Conservation (phyloP, 805 yeast genomes). For the Candida germanica region DNA sequence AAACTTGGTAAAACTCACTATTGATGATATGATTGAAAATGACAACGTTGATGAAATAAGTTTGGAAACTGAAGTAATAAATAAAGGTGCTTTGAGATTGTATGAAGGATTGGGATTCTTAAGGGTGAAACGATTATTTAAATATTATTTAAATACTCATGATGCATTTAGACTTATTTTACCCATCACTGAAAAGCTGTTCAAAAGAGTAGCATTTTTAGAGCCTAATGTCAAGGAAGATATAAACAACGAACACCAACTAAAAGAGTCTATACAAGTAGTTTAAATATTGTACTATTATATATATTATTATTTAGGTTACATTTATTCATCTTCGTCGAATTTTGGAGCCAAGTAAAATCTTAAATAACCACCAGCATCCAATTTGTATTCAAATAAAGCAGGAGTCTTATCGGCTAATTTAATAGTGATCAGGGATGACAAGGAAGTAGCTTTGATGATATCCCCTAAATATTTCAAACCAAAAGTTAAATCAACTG, state of each 20-base stretch:
- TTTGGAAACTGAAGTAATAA: conserved; percentile 87
- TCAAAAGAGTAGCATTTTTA: conserved; percentile 42
- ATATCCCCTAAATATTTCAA: conserved; percentile 87
- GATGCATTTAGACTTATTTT: conserved; percentile 88
- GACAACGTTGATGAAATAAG: conserved; percentile 80
- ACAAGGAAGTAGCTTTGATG: conserved; percentile 82
- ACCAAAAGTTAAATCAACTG: conserved; percentile 88
- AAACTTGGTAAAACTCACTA: conserved; percentile 56
- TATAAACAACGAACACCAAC: too few relatives aligned
- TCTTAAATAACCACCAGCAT: conserved; percentile 83
- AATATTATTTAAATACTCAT: conserved; percentile 88
- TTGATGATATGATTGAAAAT: conserved; percentile 61
- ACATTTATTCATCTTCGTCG: conserved; percentile 73
- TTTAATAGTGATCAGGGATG: conserved; percentile 75
- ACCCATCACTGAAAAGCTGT: conserved; percentile 62
- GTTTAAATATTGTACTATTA: too few relatives aligned
- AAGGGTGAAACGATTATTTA: conserved; percentile 68
- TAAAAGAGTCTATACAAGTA: too few relatives aligned
- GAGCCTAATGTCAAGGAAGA: too few relatives aligned
- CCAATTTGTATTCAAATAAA: conserved; percentile 83
- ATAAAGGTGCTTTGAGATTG: conserved; percentile 62
- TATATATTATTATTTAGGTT: too few relatives aligned
- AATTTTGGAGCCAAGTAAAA: conserved; percentile 98
- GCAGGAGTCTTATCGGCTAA: conserved; percentile 92
- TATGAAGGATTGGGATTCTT: conserved; percentile 78